Percentiles rank a stretch among this genome's conserved stretches.
Conservation (phyloP, 257 asterid genomes). For the Lycium ferocissimum region DNA sequence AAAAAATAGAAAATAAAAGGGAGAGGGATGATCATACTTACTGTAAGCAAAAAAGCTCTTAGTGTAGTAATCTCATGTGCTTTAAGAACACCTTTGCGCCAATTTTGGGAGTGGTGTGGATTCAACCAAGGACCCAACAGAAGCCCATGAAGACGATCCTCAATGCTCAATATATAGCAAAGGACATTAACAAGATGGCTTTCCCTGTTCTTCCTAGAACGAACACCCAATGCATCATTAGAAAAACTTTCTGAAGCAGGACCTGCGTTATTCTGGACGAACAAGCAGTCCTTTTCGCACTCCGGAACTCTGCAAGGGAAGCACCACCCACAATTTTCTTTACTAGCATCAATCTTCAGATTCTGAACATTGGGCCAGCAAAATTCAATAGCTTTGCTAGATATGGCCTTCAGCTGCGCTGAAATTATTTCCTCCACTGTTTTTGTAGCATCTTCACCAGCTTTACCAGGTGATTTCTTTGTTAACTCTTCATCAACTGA, state of each 20-base stretch:
- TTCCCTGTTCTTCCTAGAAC: constrained; percentile 46
- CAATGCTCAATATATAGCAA: constrained; percentile 72
- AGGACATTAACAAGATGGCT: constrained; percentile 78
- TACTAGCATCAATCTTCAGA: constrained; percentile 47
- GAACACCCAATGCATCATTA: constrained; percentile 59
- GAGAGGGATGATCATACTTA: constrained; percentile 38
- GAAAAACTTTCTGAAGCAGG: constrained; percentile 63
- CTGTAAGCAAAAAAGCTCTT: constrained; percentile 67
- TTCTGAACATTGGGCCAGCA: constrained; percentile 68
- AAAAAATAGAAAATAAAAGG: background rate
- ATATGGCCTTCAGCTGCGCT: constrained; percentile 72
- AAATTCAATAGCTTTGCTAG: constrained; percentile 61
- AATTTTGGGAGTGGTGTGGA: constrained; percentile 67
- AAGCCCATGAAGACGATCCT: constrained; percentile 88
- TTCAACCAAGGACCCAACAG: constrained; percentile 91
- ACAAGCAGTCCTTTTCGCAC: constrained; percentile 74
- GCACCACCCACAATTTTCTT: constrained; percentile 98
- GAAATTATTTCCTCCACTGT: constrained; percentile 67
- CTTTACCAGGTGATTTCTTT: constrained; percentile 57
- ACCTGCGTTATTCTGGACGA: constrained; percentile 51
- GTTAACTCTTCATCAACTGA: constrained; percentile 57
- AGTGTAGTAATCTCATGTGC: constrained; percentile 53
- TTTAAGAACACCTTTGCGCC: constrained; percentile 68
- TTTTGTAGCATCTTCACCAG: constrained; percentile 50
- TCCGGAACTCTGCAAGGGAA: constrained; percentile 74